Base-by-base conservation (phyloP, 148 eudicot genomes). In the Mesembryanthemum crystallinum region DNA sequence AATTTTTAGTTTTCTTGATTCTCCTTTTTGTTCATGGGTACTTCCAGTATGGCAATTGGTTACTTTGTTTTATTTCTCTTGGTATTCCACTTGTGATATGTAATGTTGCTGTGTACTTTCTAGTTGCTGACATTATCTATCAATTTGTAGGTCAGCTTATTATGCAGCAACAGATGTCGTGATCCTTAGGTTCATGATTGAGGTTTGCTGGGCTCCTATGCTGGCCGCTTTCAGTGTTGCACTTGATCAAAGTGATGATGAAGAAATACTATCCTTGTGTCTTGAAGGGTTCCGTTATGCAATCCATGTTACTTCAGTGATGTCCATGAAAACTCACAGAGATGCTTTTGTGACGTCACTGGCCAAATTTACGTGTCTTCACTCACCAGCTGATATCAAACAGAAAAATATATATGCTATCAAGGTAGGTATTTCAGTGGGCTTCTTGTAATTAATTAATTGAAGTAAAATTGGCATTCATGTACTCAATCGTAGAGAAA, bases 161-260 rank as follows among this genome's bases (percentile, higher is more conserved):
- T 92, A 89, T 88, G 98, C 99, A 35, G 99, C 99, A 60, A 92
- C 98, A 74, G 97, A 96, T 87, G 93, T 86, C 59, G 91, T 89
- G 82, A 96, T 96, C 74, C 90, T 96, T 59, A 86, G 98, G 73
- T 96, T 96, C 91, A 96, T 96, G 99, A 83, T 96, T 55, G 99
- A 96, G 84, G 97, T 83, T 43, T 96, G 95, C 79, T 96, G 99
- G 99, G 99, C 99, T 76, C 99, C 99, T 66, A 92, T 96, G 99
- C 85, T 96, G 88, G 99, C 99, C 62, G 99, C 99, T 73, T 96
- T 96, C 83, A 96, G 98, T 78, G 99, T 96, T 82, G 95, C 99
- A 70, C 94, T 96, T 75, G 99, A 96, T 75, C 99, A 87, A 88
- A 93, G 91, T 86, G 99, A 96, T 15, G 99, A 96, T 78, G 92